These are phyloP conservation scores for Aspergillus ostianus DNA, from an alignment of 495 filamentous ascomycete species.

Conservation along the genomic window DNA sequence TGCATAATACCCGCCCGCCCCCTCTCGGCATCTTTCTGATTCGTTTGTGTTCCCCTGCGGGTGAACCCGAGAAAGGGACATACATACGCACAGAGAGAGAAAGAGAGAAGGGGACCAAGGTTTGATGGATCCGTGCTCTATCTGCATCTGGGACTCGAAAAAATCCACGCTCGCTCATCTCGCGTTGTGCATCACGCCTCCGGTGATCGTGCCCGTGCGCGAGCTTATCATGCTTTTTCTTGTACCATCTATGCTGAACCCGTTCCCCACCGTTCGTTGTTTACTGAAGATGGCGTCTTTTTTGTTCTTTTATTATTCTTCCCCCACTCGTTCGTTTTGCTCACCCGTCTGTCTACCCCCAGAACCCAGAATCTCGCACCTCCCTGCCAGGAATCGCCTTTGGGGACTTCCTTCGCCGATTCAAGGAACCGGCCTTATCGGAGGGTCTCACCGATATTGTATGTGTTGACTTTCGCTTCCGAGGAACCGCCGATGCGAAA, in stretches of 20 bases:
- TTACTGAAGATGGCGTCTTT: background rate
- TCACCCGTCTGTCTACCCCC: conserved; percentile 1
- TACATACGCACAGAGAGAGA: background rate
- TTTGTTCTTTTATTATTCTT: background rate
- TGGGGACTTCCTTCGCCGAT: conserved; percentile 64
- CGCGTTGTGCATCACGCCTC: background rate
- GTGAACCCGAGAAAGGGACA: too few species aligned
- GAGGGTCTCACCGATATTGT: conserved; percentile 87
- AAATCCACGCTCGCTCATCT: background rate
- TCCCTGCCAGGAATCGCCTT: conserved; percentile 80
- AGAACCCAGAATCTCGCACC: conserved; percentile 79
- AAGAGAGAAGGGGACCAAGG: background rate
- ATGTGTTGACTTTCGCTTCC: conserved; percentile 65
- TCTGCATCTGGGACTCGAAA: background rate
- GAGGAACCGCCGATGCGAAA: conserved; percentile 53
- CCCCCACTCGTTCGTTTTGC: background rate
- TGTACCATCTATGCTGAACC: background rate
- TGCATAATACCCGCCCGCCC: background rate
- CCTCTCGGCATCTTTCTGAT: background rate
- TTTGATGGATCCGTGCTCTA: background rate
- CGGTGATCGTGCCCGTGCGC: background rate
- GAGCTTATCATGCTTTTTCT: background rate
- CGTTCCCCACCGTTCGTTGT: background rate
- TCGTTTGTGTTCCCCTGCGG: background rate
- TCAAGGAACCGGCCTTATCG: conserved; percentile 63